phyloP scores from a whole-genome alignment of 2,329 filamentous ascomycete species.

The Fusarium clavum region DNA sequence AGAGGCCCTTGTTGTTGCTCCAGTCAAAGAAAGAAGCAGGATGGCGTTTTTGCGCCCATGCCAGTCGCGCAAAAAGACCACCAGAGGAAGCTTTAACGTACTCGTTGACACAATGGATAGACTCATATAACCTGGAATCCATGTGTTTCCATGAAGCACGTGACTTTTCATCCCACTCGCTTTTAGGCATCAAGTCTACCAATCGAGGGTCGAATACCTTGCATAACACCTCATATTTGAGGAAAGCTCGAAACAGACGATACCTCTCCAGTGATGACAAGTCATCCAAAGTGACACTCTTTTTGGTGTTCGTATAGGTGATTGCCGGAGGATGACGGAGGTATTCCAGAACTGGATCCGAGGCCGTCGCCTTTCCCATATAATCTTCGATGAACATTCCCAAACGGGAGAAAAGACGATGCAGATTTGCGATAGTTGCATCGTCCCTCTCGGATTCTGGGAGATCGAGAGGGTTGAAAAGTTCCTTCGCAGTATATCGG shows the following conservation, averaged over 20 bases:
- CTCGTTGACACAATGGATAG: background rate
- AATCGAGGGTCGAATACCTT: background rate
- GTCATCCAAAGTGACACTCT: background rate
- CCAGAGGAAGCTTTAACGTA: background rate
- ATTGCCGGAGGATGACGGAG: conserved; percentile 7
- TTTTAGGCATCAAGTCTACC: too few relatives aligned
- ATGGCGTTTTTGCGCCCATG: too few relatives aligned
- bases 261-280: background rate
- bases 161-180: too few relatives aligned
- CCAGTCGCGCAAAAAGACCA: too few relatives aligned
- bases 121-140: background rate
- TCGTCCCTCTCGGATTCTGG: too few relatives aligned
- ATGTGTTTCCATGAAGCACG: background rate
- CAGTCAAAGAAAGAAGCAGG: too few relatives aligned
- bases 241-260: background rate
- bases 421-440: background rate
- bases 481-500: background rate
- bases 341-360: conserved; percentile 4
- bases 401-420: conserved; percentile 3
- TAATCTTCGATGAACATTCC: conserved; percentile 31
- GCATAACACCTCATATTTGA: background rate
- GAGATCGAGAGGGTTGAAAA: conserved; percentile 4
- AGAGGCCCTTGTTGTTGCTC: too few relatives aligned
- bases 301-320: background rate
- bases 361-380: conserved; percentile 24